Base-by-base conservation (phyloP, 2,329 filamentous ascomycete genomes). In the Sporothrix phasma region DNA sequence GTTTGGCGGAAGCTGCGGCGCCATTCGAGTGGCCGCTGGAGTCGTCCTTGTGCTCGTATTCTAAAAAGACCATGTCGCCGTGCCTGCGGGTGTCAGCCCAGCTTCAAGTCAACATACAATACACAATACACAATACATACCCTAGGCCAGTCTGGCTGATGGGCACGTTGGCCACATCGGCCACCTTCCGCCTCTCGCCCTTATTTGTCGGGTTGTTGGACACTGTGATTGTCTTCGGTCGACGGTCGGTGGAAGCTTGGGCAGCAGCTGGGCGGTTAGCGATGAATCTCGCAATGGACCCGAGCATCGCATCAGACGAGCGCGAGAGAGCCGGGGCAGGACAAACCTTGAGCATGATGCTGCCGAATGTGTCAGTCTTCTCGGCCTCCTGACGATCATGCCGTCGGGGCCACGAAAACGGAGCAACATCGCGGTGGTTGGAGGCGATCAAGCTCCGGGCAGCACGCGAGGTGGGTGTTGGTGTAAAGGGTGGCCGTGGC, bases 341-440 rank as follows among this genome's bases (percentile, higher is more conserved):
- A 53, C 72, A 62, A 73, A 85, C 84, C 76, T 81, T 76, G 29
- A 77, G 73, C 37, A 80, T 82, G 47, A 88, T 76, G n/a, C 84
- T 77, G 47, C 77, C 79, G 74, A 97, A 96, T 0, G 87, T 86
- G 67, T 89, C 86, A 47, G 83, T 81, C 60, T 87, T 84, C 70
- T 92, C 87, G 69, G 95, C 84, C 61, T 82, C 89, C 71, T 97
- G 80, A 70, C 94, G 88, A 92, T 88, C 81, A 94, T 94, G 78
- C 94, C 94, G 78, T 97, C 92, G 68, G 90, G 91, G 74, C 92
- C 92, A 71, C 92, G 88, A 70, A 96, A 89, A 75, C 92, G 86
- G 64, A 97, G 80, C 72, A 96, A 82, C 86, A 96, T 96, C 68
- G 73, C 77, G 73, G 72, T 69, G 63, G 60, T 10, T 29, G 19